Conservation (phyloP, 208 protist genomes). For the Wallacemonas rigidus region DNA sequence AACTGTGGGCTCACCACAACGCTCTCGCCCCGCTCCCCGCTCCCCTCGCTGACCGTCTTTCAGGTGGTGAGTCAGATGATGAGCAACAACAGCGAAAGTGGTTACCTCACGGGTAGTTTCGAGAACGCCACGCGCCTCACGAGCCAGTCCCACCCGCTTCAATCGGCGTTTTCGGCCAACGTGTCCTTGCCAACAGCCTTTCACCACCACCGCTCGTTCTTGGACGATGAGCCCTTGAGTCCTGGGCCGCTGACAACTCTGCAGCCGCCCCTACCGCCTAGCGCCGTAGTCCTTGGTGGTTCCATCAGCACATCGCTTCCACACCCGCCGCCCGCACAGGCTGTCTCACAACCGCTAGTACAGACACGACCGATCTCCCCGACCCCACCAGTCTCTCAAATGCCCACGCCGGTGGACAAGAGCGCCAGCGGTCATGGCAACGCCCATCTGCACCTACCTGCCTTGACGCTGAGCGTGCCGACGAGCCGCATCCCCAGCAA, state of each 20-base stretch:
- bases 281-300: too few relatives aligned
- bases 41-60: not conserved
- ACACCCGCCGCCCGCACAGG: not conserved
- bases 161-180: constrained; percentile 1
- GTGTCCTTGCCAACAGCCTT: constrained; percentile 1
- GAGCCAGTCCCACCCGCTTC: constrained; percentile 8
- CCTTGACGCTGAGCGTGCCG: not conserved
- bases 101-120: not conserved
- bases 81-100: constrained; percentile 12
- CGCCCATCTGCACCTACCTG: constrained; percentile 1
- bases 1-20: too few relatives aligned
- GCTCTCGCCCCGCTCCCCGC: not conserved
- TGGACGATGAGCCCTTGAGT: constrained; percentile 2
- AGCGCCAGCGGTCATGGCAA: not conserved
- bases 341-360: not conserved
- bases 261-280: not conserved
- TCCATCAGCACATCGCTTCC: too few relatives aligned
- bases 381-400: not conserved
- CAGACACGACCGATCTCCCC: not conserved
- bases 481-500: constrained; percentile 4
- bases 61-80: not conserved
- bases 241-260: not conserved
- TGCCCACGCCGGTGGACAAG: not conserved
- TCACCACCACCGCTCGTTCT: not conserved
- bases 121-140: constrained; percentile 1